phyloP scores from a whole-genome alignment of 371 early-diverging fungal species.

The Aphelidium insulamus region DNA sequence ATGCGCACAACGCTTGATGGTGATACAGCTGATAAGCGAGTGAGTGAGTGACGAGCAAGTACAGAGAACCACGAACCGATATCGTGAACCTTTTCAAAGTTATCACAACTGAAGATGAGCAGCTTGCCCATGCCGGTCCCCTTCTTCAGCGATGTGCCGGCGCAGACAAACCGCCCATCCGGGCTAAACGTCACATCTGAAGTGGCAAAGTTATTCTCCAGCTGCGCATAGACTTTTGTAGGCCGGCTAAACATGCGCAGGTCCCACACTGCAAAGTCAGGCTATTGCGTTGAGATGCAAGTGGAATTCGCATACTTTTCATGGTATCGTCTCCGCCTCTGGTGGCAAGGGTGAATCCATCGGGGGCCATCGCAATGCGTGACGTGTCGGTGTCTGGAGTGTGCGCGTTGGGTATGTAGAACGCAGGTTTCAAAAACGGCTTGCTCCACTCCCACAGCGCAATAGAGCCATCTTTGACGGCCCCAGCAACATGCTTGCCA shows the following conservation, averaged over 20 bases:
- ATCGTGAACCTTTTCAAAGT: slow-evolving; percentile 26
- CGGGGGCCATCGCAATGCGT: slow-evolving; percentile 36
- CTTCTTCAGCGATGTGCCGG: slow-evolving; percentile 43
- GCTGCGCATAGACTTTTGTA: slow-evolving; percentile 23
- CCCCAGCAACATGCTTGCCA: slow-evolving; percentile 39
- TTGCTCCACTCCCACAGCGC: no score
- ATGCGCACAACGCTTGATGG: slow-evolving; percentile 47
- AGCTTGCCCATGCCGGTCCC: slow-evolving; percentile 40
- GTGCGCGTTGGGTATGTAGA: slow-evolving; percentile 14
- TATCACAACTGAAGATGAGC: slow-evolving; percentile 40
- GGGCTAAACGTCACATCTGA: slow-evolving; percentile 75
- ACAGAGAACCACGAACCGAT: slow-evolving; percentile 14
- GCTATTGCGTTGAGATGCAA: background rate
- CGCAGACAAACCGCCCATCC: slow-evolving; percentile 42
- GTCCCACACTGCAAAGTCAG: slow-evolving; percentile 54
- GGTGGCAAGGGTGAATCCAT: slow-evolving; percentile 36
- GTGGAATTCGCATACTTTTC: slow-evolving; percentile 24
- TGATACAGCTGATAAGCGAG: slow-evolving; percentile 12
- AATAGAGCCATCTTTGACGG: slow-evolving; percentile 15
- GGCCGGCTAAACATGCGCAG: slow-evolving; percentile 44
- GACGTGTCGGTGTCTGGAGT: slow-evolving; percentile 39
- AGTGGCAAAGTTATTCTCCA: slow-evolving; percentile 48
- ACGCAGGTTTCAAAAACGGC: no score
- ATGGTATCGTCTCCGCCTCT: slow-evolving; percentile 67
- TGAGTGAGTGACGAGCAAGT: background rate